Conservation (phyloP, 1,284 basidiomycete species). For the Tylopilus sp. region DNA sequence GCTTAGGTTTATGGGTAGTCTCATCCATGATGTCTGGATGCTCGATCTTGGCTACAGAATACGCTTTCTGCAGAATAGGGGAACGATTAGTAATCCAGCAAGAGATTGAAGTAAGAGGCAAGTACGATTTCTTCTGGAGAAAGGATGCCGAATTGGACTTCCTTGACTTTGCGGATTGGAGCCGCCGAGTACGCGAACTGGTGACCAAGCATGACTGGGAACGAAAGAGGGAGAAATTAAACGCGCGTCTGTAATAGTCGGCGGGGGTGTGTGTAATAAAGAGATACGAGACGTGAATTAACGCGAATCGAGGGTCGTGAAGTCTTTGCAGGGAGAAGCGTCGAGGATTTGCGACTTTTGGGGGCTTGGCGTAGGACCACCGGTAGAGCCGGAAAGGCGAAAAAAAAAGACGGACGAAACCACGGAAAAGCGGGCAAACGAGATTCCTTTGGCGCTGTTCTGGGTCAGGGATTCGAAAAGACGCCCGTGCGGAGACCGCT, state of each 20-base stretch:
- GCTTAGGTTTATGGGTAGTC: slow-evolving; percentile 80
- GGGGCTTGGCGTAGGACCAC: slow-evolving; percentile 2
- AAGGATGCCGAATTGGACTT: slow-evolving; percentile 99
- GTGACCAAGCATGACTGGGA: slow-evolving; percentile 66
- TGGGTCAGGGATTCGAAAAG: not conserved
- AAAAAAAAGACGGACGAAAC: slow-evolving; percentile 18
- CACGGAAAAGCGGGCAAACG: slow-evolving; percentile 13
- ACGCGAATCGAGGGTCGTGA: slow-evolving; percentile 23
- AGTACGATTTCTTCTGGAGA: slow-evolving; percentile 99
- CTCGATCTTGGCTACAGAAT: slow-evolving; percentile 97
- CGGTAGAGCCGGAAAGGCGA: slow-evolving; percentile 4
- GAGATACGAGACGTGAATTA: slow-evolving; percentile 26
- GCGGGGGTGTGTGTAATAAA: slow-evolving; percentile 5
- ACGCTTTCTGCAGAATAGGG: slow-evolving; percentile 74
- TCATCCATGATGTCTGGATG: slow-evolving; percentile 99
- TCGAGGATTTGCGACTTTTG: slow-evolving; percentile 25
- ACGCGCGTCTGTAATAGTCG: slow-evolving; percentile 18
- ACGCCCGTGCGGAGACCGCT: slow-evolving; percentile 8
- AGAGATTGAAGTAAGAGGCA: slow-evolving; percentile 25
- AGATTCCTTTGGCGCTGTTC: slow-evolving; percentile 1
- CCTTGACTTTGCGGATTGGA: slow-evolving; percentile 90
- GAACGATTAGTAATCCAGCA: slow-evolving; percentile 11
- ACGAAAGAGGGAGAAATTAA: not conserved
- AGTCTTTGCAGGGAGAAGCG: slow-evolving; percentile 1
- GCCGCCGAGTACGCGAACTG: slow-evolving; percentile 90